Evolutionary conservation across 2,329 filamentous ascomycete genomes (phyloP).

Genomic region (Helminthosporium solani): DNA sequence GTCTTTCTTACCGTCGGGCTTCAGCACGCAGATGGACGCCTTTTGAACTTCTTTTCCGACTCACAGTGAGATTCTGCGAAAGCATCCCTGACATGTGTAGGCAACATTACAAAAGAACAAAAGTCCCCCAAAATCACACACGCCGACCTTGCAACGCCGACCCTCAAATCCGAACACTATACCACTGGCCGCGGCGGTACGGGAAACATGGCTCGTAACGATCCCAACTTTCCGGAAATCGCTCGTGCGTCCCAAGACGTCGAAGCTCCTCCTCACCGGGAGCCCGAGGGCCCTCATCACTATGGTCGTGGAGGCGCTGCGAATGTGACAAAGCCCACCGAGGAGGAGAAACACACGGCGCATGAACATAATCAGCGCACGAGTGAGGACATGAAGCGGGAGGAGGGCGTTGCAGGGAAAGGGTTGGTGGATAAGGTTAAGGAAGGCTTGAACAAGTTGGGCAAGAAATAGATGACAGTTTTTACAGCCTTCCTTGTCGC

Average conservation of each 20-base stretch:
- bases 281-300: slow-evolving; percentile 62
- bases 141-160: slow-evolving; percentile 75
- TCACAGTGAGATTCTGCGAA: neutral
- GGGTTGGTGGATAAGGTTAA: slow-evolving; percentile 56
- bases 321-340: slow-evolving; percentile 60
- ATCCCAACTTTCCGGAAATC: slow-evolving; percentile 63
- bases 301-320: slow-evolving; percentile 74
- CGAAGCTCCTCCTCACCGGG: slow-evolving; percentile 53
- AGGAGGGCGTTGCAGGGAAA: slow-evolving; percentile 25
- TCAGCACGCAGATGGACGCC: no score
- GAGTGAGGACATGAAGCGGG: slow-evolving; percentile 28
- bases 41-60: no score
- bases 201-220: slow-evolving; percentile 82
- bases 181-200: slow-evolving; percentile 87
- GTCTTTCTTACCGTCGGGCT: slow-evolving; percentile 13
- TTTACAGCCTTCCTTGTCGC: no score
- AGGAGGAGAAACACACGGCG: slow-evolving; percentile 40
- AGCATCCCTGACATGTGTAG: slow-evolving; percentile 28
- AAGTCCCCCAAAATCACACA: slow-evolving; percentile 34
- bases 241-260: slow-evolving; percentile 84
- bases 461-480: slow-evolving; percentile 44
- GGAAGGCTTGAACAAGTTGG: slow-evolving; percentile 48
- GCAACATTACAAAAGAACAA: slow-evolving; percentile 50
- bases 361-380: slow-evolving; percentile 34
- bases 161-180: slow-evolving; percentile 77